Evolutionary conservation across 305 asterid genomes (phyloP).

Genomic region (Fraxinus sp.): DNA sequence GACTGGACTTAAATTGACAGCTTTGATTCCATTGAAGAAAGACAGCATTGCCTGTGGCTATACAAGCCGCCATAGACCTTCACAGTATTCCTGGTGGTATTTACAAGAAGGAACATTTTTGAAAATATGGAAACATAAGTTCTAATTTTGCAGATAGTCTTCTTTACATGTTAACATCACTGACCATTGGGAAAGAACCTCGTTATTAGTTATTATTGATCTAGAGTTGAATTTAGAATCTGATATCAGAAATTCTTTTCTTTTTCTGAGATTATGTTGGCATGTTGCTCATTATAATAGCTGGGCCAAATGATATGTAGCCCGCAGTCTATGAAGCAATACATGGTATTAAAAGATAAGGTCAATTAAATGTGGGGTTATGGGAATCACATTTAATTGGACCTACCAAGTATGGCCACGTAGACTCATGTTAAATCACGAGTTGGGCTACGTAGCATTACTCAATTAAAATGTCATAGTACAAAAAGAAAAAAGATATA

Average conservation of each 20-base stretch:
- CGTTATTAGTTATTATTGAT: not conserved
- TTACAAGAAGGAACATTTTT: not conserved
- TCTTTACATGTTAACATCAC: not conserved
- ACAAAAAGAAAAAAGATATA: not conserved
- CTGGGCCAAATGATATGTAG: not conserved
- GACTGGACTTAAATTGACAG: not conserved
- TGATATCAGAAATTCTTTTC: not conserved
- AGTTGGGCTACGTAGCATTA: not conserved
- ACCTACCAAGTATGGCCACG: not conserved
- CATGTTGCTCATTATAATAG: not conserved
- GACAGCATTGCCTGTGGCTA: not conserved
- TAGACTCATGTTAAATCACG: not conserved
- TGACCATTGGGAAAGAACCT: not conserved
- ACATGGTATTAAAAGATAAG: not conserved
- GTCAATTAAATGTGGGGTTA: not conserved
- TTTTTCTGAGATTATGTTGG: not conserved
- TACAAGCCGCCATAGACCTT: not conserved
- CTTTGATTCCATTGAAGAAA: not conserved
- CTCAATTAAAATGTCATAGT: not conserved
- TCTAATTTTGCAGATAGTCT: not conserved
- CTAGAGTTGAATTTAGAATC: not conserved
- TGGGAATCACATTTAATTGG: not conserved
- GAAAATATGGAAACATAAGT: not conserved
- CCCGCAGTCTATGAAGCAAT: not conserved
- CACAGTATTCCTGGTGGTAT: not conserved